These are phyloP conservation scores for Saccharum officinarum DNA, from an alignment of 176 grass and related monocot genomes.

Conservation along the genomic window DNA sequence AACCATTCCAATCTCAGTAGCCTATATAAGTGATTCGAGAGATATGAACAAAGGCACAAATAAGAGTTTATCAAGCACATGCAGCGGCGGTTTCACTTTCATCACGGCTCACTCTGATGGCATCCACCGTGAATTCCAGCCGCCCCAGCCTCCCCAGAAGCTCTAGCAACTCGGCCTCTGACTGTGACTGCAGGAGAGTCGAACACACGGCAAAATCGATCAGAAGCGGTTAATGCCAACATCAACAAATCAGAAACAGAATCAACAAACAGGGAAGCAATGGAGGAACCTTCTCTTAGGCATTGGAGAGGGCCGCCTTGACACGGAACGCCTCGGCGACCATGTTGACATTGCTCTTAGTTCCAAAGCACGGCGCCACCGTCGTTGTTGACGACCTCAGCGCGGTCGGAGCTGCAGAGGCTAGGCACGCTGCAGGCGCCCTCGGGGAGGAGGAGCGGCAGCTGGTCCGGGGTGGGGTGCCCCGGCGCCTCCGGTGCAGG, in stretches of 20 bases:
- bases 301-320: conserved; percentile 37
- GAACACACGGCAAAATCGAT: not conserved
- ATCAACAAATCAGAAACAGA: no score
- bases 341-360: not conserved
- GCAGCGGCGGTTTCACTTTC: not conserved
- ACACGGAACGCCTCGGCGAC: conserved; percentile 42
- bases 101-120: conserved; percentile 47
- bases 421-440: conserved; percentile 43
- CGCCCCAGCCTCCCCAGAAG: conserved; percentile 44
- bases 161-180: conserved; percentile 55
- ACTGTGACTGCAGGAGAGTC: conserved; percentile 52
- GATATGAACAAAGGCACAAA: conserved; percentile 10
- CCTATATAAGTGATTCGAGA: conserved; percentile 38
- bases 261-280: not conserved
- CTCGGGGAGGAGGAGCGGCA: conserved; percentile 12
- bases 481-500: not conserved
- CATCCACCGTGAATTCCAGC: conserved; percentile 56
- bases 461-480: not conserved
- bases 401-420: conserved; percentile 58
- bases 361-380: not conserved
- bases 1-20: conserved; percentile 57
- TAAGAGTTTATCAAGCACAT: conserved; percentile 14
- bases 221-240: not conserved
- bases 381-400: conserved; percentile 43
- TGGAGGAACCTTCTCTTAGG: conserved; percentile 37